Evolutionary conservation across 495 filamentous ascomycete species (phyloP).

Genomic region (Xylaria scruposa): DNA sequence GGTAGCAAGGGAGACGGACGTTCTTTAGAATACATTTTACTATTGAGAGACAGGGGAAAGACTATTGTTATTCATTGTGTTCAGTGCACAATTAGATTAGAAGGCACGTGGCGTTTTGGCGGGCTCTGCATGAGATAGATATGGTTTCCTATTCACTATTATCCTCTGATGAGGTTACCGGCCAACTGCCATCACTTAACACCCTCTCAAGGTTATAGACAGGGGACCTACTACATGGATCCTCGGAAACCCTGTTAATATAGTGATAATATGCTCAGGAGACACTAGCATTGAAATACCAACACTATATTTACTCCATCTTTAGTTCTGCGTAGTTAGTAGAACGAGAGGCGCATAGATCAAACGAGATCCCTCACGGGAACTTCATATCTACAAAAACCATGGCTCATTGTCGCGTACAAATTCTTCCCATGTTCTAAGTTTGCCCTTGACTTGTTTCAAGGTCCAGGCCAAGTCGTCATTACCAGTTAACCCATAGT

Average conservation of each 20-base stretch:
- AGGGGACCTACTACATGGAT: neutral
- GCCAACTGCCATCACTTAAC: neutral
- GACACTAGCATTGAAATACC: neutral
- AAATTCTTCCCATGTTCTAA: neutral
- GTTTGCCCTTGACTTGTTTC: neutral
- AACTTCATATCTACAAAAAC: neutral
- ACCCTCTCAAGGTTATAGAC: neutral
- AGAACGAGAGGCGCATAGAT: too few species aligned
- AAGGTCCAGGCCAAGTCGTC: neutral
- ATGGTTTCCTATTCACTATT: neutral
- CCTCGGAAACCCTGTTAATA: neutral
- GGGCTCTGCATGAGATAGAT: constrained; percentile 6
- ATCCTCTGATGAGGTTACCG: neutral
- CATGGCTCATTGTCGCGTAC: neutral
- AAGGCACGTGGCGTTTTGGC: neutral
- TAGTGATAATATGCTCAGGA: neutral
- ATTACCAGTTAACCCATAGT: neutral
- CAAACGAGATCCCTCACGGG: too few species aligned
- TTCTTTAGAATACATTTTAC: constrained; percentile 1
- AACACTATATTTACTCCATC: neutral
- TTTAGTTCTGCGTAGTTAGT: neutral
- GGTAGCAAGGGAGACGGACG: constrained; percentile 45
- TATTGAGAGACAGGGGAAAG: neutral
- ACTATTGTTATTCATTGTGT: neutral
- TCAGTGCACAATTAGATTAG: neutral